phyloP scores from a whole-genome alignment of 225 moss, liverwort and hornwort species.

The Thuidium tamariscinum region DNA sequence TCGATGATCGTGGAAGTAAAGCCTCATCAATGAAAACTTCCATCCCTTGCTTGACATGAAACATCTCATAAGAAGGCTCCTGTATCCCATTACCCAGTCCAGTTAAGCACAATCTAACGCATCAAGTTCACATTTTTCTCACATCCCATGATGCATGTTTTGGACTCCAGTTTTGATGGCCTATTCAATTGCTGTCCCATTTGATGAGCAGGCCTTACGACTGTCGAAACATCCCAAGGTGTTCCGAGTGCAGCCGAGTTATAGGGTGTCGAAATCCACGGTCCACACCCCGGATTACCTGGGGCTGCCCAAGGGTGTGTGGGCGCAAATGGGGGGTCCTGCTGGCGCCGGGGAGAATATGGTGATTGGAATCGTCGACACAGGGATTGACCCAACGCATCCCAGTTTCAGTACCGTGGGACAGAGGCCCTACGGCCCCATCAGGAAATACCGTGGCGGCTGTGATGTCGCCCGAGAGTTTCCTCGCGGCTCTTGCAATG shows the following conservation, averaged over 20 bases:
- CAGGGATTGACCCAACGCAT: slow-evolving; percentile 56
- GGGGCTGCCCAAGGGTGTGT: slow-evolving; percentile 33
- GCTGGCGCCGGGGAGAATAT: slow-evolving; percentile 46
- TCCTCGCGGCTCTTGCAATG: slow-evolving; percentile 71
- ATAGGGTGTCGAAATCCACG: slow-evolving; percentile 19
- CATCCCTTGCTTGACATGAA: not conserved
- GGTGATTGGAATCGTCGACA: slow-evolving; percentile 56
- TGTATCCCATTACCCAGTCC: not conserved
- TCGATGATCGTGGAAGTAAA: not conserved
- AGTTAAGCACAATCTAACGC: not conserved
- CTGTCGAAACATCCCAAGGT: slow-evolving; percentile 12
- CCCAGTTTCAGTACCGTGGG: slow-evolving; percentile 56
- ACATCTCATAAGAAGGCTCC: not conserved
- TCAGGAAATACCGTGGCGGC: slow-evolving; percentile 36
- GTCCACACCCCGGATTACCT: slow-evolving; percentile 59
- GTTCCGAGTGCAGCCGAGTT: slow-evolving; percentile 23
- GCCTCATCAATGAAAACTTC: not conserved
- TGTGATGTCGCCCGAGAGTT: slow-evolving; percentile 57
- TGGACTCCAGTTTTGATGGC: not conserved
- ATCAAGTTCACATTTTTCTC: not conserved
- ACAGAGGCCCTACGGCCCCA: slow-evolving; percentile 36
- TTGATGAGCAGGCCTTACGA: slow-evolving; percentile 5
- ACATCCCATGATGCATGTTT: not conserved
- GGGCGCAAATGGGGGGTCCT: slow-evolving; percentile 39
- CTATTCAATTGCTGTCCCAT: not conserved